Base-by-base conservation (phyloP, 495 filamentous ascomycete genomes). In the Neurospora tetraspora region DNA sequence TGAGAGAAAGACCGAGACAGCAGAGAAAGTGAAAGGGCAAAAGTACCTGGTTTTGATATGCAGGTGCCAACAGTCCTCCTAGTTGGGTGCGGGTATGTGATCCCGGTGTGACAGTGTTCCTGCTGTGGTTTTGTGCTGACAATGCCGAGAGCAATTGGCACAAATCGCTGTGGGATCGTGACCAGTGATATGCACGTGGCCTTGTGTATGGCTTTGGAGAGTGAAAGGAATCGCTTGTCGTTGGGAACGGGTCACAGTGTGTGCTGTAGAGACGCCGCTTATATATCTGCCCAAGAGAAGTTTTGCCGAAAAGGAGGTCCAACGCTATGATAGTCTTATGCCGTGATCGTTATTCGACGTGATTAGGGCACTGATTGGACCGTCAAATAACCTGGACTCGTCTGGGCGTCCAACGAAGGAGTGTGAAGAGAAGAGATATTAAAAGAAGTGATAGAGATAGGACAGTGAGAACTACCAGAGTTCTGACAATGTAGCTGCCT, bases 401-500 rank as follows among this genome's bases (percentile, higher is more conserved):
- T 61, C n/a, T 23, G 18, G 23, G 43, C 39, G 43, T 77, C 68
- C 65, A 73, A 68, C 20, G 27, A 69, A 69, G 39, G 61, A 45
- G 42, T 18, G 72, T 36, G 69, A n/a, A 71, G 34, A 71, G 39
- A 70, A 71, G 31, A 68, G 73, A 69, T 69, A 65, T 70, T 74
- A 74, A 71, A 72, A 40, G 69, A 76, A 76, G 69, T 70, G 72
- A 69, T 70, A 74, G 53, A 78, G 75, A 72, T 77, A 80, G 73
- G 7, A 18, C 12, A 77, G 79, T 78, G 76, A 82, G 83, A 86
- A 84, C 85, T 86, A 81, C 85, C 84, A 82, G 86, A 86, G 86
- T 81, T 84, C 80, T 83, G 84, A 65, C 27, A 65, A 65, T 23
- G 20, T 27, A 27, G 47, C 5, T 59, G 47, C 47, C 11, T 59